These are phyloP conservation scores for Acer yangbiense DNA, from an alignment of 345 rosid species.

Conservation along the genomic window DNA sequence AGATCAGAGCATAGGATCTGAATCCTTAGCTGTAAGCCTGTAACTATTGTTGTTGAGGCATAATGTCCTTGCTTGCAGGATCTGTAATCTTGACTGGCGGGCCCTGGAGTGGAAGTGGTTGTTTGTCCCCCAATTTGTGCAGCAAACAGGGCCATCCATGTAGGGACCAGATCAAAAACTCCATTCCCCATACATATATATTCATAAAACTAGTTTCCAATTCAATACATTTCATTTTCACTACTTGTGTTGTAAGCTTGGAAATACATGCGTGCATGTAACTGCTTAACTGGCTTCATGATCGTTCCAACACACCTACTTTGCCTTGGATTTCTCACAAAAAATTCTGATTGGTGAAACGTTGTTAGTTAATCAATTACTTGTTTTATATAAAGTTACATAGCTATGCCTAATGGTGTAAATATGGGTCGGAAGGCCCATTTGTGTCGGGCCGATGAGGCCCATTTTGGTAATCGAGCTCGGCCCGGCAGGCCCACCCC, in stretches of 20 bases:
- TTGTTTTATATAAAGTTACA: too few species aligned
- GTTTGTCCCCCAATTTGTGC: neutral
- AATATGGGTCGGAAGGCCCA: too few species aligned
- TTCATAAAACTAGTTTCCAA: too few species aligned
- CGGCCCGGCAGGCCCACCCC: too few species aligned
- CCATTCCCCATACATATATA: too few species aligned
- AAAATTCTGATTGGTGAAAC: neutral
- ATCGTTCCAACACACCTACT: slow-evolving; percentile 12
- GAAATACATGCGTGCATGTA: neutral
- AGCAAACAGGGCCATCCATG: neutral
- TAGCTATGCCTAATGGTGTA: too few species aligned
- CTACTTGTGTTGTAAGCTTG: neutral
- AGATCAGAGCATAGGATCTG: too few species aligned
- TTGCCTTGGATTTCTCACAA: neutral
- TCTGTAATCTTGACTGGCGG: neutral
- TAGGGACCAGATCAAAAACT: neutral
- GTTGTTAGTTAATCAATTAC: neutral
- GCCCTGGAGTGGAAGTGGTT: neutral
- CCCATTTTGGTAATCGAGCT: too few species aligned
- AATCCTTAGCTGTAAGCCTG: too few species aligned
- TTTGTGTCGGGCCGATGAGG: too few species aligned
- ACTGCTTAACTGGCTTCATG: neutral
- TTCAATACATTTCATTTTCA: neutral
- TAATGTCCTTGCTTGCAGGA: too few species aligned
- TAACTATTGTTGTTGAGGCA: too few species aligned